Evolutionary conservation across 257 asterid genomes (phyloP).

Genomic region (Penstemon eatonii): DNA sequence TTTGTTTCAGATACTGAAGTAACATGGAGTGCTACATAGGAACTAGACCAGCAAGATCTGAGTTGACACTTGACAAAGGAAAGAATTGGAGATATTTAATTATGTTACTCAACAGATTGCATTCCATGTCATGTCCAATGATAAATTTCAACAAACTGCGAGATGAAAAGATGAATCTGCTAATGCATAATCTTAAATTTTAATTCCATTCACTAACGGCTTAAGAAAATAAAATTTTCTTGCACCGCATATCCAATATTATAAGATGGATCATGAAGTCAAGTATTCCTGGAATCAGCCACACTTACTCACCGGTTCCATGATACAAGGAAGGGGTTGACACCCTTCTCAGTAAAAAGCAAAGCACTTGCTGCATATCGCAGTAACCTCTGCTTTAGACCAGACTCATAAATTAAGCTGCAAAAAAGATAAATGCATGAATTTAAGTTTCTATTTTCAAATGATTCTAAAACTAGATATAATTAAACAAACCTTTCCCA

Average conservation of each 20-base stretch:
- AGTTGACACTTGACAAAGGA: not conserved
- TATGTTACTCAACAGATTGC: not conserved
- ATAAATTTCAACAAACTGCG: constrained; percentile 4
- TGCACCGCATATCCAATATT: constrained; percentile 8
- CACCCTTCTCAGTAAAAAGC: constrained; percentile 98
- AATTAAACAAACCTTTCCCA: constrained; percentile 84
- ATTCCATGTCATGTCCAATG: not conserved
- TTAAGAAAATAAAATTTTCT: not conserved
- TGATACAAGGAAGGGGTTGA: constrained; percentile 86
- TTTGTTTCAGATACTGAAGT: not conserved
- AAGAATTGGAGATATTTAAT: not conserved
- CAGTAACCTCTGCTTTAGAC: constrained; percentile 90
- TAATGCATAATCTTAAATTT: not conserved
- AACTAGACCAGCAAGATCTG: constrained; percentile 13
- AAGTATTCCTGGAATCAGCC: constrained; percentile 20
- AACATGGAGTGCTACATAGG: not conserved
- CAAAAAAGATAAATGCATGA: constrained; percentile 37
- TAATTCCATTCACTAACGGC: not conserved
- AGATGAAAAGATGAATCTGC: constrained; percentile 5
- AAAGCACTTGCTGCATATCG: constrained; percentile 95
- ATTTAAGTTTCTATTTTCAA: constrained; percentile 21
- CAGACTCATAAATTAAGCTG: constrained; percentile 96
- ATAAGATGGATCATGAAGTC: constrained; percentile 15
- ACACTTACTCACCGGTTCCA: constrained; percentile 81
- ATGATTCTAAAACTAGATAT: constrained; percentile 16